These are phyloP conservation scores for Bacterosira constricta DNA, from an alignment of 108 stramenopile species.

Conservation along the genomic window DNA sequence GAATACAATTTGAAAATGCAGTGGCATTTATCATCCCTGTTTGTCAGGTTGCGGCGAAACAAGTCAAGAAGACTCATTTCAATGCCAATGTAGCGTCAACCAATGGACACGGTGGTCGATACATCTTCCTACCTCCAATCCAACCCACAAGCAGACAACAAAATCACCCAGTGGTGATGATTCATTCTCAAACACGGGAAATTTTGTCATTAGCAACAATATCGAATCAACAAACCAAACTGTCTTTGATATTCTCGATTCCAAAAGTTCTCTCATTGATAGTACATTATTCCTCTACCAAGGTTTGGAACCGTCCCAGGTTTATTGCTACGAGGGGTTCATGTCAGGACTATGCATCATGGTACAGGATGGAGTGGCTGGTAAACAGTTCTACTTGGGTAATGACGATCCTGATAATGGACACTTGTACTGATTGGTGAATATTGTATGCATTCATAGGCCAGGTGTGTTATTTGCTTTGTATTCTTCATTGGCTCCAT, in stretches of 20 bases:
- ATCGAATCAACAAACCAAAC: not conserved
- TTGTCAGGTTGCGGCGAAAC: conserved; percentile 7
- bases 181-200: not conserved
- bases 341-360: conserved; percentile 13
- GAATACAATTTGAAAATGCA: too few relatives aligned
- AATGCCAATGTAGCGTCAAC: too few relatives aligned
- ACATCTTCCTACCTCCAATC: not conserved
- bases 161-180: not conserved
- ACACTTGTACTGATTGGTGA: conserved; percentile 24
- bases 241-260: conserved; percentile 21
- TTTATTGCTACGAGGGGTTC: conserved; percentile 29
- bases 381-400: conserved; percentile 32
- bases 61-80: too few relatives aligned
- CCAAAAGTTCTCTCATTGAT: conserved; percentile 13
- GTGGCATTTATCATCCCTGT: too few relatives aligned
- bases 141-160: not conserved
- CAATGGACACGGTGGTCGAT: not conserved
- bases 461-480: conserved; percentile 3
- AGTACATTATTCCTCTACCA: conserved; percentile 23
- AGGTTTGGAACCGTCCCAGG: conserved; percentile 8
- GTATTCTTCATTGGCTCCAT: not conserved
- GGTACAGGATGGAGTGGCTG: conserved; percentile 15
- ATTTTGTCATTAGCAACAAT: not conserved
- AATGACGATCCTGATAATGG: conserved; percentile 34
- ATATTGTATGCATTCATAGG: conserved; percentile 18